phyloP scores from a whole-genome alignment of 371 early-diverging fungal genomes.

The Aphelidium insulamus region DNA sequence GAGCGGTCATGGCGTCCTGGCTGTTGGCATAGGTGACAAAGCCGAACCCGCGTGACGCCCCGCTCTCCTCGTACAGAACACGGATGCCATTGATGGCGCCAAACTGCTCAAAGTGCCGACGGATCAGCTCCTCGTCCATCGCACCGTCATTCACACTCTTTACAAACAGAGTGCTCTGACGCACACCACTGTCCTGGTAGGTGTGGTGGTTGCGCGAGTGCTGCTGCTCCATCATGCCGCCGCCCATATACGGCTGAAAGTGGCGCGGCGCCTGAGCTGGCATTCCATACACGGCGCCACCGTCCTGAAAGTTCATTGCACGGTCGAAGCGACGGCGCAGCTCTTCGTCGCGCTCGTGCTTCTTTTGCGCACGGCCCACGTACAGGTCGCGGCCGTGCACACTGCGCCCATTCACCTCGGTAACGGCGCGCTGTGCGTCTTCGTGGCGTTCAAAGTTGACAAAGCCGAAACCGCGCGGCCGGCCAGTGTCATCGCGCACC shows the following conservation, averaged over 20 bases:
- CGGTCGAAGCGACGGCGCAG: conserved; percentile 80
- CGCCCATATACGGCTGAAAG: too few species aligned
- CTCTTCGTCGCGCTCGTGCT: conserved; percentile 92
- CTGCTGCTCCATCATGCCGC: conserved; percentile 68
- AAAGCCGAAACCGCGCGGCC: conserved; percentile 83
- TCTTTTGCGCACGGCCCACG: conserved; percentile 96
- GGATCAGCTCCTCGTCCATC: conserved; percentile 81
- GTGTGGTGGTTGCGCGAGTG: conserved; percentile 95
- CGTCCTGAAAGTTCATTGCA: too few species aligned
- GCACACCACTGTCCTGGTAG: too few species aligned
- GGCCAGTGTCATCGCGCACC: conserved; percentile 49
- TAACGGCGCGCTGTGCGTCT: conserved; percentile 77
- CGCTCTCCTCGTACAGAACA: conserved; percentile 88
- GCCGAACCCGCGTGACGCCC: conserved; percentile 56
- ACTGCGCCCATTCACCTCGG: conserved; percentile 78
- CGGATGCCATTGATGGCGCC: conserved; percentile 90
- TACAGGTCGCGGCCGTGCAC: conserved; percentile 75
- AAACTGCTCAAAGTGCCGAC: conserved; percentile 80
- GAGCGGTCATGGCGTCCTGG: conserved; percentile 75
- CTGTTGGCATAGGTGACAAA: conserved; percentile 82
- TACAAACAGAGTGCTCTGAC: too few species aligned
- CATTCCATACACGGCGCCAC: too few species aligned
- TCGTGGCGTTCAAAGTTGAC: conserved; percentile 91
- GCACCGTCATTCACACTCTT: conserved; percentile 89
- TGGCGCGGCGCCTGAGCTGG: too few species aligned